A percentile compares a stretch with the other conserved stretches of the same genome.
These are phyloP conservation scores for Discostella pseudostelligera DNA, from an alignment of 108 stramenopile species.

Conservation along the genomic window DNA sequence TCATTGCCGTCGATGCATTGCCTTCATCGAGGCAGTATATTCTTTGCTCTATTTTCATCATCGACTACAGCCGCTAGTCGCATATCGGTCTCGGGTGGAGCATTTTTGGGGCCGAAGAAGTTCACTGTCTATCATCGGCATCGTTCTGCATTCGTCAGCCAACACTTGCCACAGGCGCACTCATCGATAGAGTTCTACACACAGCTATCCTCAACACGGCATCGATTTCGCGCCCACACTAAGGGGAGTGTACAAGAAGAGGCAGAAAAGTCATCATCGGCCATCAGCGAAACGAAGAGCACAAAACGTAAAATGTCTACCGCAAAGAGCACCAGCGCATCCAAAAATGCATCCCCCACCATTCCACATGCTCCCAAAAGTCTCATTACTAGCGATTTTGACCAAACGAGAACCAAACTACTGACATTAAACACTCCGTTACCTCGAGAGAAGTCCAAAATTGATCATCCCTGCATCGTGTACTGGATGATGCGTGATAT, in stretches of 20 bases:
- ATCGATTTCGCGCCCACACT: not conserved
- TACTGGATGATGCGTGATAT: constrained; percentile 99
- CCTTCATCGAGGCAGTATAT: not conserved
- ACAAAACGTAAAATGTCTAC: constrained; percentile 15
- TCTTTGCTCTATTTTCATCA: constrained; percentile 2
- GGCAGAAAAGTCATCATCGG: not conserved
- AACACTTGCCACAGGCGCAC: not conserved
- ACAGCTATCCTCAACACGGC: not conserved
- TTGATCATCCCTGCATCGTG: constrained; percentile 54
- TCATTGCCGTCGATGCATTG: constrained; percentile 1
- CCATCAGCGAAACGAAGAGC: not conserved
- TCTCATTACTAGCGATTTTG: constrained; percentile 27
- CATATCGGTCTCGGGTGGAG: not conserved
- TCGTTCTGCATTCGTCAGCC: not conserved
- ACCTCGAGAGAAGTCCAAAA: constrained; percentile 12
- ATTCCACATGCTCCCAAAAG: constrained; percentile 30
- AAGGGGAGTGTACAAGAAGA: not conserved
- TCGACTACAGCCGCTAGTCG: not conserved
- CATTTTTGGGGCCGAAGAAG: not conserved
- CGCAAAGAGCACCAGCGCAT: not conserved
- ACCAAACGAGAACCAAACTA: constrained; percentile 38
- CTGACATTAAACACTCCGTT: constrained; percentile 23
- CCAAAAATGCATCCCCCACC: not conserved
- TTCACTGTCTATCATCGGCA: not conserved
- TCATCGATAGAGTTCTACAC: not conserved